Percentiles rank a stretch among this genome's conserved stretches.
These are phyloP conservation scores for Dalechampia spathulata DNA, from an alignment of 441 rosid genomes.

Conservation along the genomic window DNA sequence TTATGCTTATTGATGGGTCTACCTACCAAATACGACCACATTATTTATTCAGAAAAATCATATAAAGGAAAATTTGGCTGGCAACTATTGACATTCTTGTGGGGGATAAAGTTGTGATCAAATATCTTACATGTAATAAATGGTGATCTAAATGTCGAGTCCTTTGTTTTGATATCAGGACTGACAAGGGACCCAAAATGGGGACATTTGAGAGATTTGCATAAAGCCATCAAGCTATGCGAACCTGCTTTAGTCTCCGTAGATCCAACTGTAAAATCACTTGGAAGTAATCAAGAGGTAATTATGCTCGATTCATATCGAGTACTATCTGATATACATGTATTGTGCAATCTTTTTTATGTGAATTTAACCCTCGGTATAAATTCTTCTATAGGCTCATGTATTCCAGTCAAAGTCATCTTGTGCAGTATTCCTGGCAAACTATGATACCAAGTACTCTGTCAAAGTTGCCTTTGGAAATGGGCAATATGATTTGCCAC, in stretches of 20 bases:
- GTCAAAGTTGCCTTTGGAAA: slow-evolving; percentile 66
- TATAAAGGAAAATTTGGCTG: too few species aligned
- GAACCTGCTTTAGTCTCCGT: slow-evolving; percentile 83
- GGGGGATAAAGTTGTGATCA: too few species aligned
- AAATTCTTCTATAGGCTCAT: slow-evolving; percentile 77
- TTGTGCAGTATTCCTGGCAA: slow-evolving; percentile 92
- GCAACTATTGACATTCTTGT: too few species aligned
- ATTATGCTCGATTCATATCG: too few species aligned
- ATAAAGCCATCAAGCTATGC: slow-evolving; percentile 79
- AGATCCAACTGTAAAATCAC: slow-evolving; percentile 51
- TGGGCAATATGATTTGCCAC: slow-evolving; percentile 78
- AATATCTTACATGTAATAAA: too few species aligned
- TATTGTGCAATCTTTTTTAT: too few species aligned
- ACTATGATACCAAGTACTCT: slow-evolving; percentile 49
- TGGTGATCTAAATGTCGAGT: too few species aligned
- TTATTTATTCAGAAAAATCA: too few species aligned
- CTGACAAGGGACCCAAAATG: slow-evolving; percentile 82
- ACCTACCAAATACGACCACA: background rate
- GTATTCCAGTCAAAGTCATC: slow-evolving; percentile 59
- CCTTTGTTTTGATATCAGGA: too few species aligned
- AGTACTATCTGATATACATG: too few species aligned
- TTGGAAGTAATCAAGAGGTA: slow-evolving; percentile 86
- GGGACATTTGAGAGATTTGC: slow-evolving; percentile 96
- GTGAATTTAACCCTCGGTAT: too few species aligned
- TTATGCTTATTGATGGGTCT: slow-evolving; percentile 3